Evolutionary conservation across 805 yeast genomes (phyloP), one percentile per base, ranked within the genome.

Genomic region (Wickerhamomyces strasburgensis): DNA sequence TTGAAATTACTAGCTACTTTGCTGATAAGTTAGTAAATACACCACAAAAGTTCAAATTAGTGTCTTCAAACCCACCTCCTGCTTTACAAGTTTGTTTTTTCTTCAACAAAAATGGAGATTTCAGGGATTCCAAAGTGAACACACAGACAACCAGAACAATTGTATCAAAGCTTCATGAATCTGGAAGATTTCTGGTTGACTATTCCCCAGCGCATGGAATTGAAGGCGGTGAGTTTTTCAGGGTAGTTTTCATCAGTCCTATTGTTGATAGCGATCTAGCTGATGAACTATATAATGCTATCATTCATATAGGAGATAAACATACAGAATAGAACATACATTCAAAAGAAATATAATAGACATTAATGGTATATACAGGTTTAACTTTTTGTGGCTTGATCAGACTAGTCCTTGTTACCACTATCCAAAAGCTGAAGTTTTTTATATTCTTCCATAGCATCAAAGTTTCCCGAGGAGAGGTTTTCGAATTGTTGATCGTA

Each of bases 401-500:
- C 7, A 27, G 14, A 13, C 37, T 32, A 61, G 29, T 61, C 65
- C 54, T 61, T 71, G 42, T 58, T 65, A 3, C 65, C 67, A 42
- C 78, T 70, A 53, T 83, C 75, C 60, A 84, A 64, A 5, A 72
- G 62, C 29, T 73, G 78, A 36, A 88, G 67, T 59, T 85, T 87
- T 41, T 67, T 66, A 72, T 86, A 73, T 61, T 90, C 98, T 42
- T 80, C 89, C 32, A 69, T 64, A 1, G 97, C 78, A 55, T 89
- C 81, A 55, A 84, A 88, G 39, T 90, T 72, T 2, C 98, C 98
- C 3, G 68, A 61, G 2, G 87, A 78, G 40, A 90, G 65, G 42
- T 84, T 81, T 27, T 80, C 87, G 47, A 83, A 84, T 35, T 86
- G 85, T 40, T 86, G 90, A 52, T 89, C 96, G 60, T 84, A 90